Conservation (phyloP, 2,329 filamentous ascomycete species). For the Cytospora piceicola region DNA sequence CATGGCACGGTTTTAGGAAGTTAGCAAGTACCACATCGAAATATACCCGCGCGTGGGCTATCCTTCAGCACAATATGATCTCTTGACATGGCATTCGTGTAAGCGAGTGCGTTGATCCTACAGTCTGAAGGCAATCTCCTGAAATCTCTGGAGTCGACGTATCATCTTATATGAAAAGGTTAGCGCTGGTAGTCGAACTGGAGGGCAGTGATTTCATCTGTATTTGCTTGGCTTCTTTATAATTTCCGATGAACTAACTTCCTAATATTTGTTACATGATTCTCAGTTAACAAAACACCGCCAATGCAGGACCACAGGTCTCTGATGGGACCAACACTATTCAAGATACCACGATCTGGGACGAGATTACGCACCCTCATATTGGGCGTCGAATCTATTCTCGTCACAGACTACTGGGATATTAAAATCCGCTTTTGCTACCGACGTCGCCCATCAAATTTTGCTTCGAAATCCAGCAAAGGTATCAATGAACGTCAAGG, state of each 20-base stretch:
- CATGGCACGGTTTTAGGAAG: not conserved
- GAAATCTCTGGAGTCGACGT: not conserved
- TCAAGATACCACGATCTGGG: not conserved
- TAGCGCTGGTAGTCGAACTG: not conserved
- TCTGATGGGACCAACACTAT: not conserved
- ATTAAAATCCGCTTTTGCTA: constrained; percentile 11
- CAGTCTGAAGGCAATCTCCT: not conserved
- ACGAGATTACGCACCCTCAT: not conserved
- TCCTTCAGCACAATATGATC: not conserved
- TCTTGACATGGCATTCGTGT: not conserved
- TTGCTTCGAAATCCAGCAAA: constrained; percentile 29
- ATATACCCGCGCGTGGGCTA: not conserved
- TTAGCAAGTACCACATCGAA: not conserved
- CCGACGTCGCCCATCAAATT: constrained; percentile 6
- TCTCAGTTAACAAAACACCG: too few relatives aligned
- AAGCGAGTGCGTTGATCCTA: not conserved
- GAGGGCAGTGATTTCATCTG: not conserved
- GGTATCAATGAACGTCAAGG: constrained; percentile 34
- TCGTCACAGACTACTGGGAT: constrained; percentile 1
- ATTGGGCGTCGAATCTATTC: not conserved
- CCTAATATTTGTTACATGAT: too few relatives aligned
- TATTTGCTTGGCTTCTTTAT: not conserved
- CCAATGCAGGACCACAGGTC: not conserved
- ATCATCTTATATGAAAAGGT: not conserved
- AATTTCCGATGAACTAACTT: not conserved